Percentiles rank a stretch among this genome's conserved stretches.
Evolutionary conservation across 1,139 yeast genomes (phyloP).

Genomic region (Blastobotrys apis): DNA sequence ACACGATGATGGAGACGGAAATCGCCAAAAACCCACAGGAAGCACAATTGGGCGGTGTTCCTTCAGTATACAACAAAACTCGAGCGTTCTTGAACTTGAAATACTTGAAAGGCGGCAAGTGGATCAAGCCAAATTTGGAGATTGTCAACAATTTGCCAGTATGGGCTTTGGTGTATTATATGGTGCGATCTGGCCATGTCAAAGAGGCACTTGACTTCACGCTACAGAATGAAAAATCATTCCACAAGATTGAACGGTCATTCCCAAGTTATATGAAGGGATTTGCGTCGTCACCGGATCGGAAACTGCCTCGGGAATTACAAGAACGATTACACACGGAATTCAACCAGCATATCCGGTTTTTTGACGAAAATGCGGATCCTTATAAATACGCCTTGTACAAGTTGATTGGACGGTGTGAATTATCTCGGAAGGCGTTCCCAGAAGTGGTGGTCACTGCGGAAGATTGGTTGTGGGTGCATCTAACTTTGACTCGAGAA

Average conservation of each 20-base stretch:
- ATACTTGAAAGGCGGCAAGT: constrained; percentile 40
- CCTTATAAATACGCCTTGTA: constrained; percentile 89
- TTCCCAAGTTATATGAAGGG: constrained; percentile 78
- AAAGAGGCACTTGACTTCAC: constrained; percentile 69
- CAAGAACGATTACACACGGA: constrained; percentile 71
- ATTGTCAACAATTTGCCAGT: constrained; percentile 79
- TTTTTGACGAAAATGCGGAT: constrained; percentile 61
- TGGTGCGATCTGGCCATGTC: constrained; percentile 77
- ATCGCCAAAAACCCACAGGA: constrained; percentile 60
- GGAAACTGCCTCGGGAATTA: constrained; percentile 59
- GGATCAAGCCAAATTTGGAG: constrained; percentile 50
- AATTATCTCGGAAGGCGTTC: constrained; percentile 66
- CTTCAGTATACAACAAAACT: constrained; percentile 68
- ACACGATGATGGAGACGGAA: constrained; percentile 65
- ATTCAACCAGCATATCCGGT: constrained; percentile 78
- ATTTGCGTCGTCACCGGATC: constrained; percentile 56
- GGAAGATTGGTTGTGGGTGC: constrained; percentile 98
- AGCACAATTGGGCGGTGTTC: constrained; percentile 54
- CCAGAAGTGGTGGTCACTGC: constrained; percentile 72
- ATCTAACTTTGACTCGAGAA: constrained; percentile 70
- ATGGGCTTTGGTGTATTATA: constrained; percentile 86
- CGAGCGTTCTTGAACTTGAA: constrained; percentile 55
- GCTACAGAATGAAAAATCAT: constrained; percentile 49
- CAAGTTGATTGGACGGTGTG: constrained; percentile 90
- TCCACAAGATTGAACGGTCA: constrained; percentile 78